Conservation (phyloP, 2,329 filamentous ascomycete genomes). For the Pseudogymnoascus sp. region DNA sequence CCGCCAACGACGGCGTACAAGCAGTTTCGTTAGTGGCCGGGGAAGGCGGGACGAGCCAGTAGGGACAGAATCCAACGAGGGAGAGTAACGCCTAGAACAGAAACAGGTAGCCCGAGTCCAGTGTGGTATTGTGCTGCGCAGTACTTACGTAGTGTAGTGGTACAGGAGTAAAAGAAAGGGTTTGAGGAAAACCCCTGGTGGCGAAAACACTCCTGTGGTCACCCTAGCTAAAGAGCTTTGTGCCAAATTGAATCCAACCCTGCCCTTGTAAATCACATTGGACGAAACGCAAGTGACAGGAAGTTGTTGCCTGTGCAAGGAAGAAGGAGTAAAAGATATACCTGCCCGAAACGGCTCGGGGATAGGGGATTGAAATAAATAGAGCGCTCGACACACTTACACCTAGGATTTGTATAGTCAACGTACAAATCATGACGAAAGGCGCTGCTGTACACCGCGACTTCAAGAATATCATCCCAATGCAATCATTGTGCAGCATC, state of each 20-base stretch:
- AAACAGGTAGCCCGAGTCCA: not conserved
- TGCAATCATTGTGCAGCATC: not conserved
- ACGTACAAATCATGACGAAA: not conserved
- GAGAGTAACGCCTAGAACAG: not conserved
- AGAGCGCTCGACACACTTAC: not conserved
- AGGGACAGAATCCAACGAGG: not conserved
- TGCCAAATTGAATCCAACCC: not conserved
- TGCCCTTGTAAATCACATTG: not conserved
- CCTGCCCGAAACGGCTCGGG: not conserved
- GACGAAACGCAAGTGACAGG: not conserved
- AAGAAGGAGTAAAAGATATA: not conserved
- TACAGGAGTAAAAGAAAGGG: not conserved
- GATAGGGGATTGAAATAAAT: not conserved
- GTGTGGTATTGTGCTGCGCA: not conserved
- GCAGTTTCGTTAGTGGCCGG: not conserved
- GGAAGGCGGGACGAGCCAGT: conserved; percentile 5
- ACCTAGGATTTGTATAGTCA: not conserved
- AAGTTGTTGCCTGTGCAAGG: not conserved
- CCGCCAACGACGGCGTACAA: not conserved
- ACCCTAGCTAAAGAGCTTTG: not conserved
- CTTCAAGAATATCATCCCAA: not conserved
- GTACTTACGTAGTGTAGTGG: not conserved
- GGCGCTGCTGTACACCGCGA: not conserved
- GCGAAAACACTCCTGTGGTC: not conserved
- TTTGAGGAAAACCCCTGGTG: not conserved